Evolutionary conservation across 371 early-diverging fungal genomes (phyloP), one percentile per base, ranked within the genome.

Genomic region (Chytridium lagenaria): DNA sequence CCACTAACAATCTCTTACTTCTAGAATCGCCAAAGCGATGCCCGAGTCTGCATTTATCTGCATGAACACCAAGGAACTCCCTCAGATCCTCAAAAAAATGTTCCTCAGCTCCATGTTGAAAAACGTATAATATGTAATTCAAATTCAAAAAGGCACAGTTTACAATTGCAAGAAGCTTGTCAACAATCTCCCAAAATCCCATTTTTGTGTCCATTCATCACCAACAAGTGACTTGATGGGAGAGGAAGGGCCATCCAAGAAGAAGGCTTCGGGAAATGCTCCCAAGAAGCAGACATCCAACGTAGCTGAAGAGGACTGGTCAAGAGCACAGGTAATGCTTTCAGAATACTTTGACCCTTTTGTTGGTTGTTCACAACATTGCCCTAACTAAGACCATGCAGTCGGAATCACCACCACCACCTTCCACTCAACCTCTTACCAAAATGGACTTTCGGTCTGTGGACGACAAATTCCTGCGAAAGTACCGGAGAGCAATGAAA

Each of bases 11-110:
- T 67, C 89, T 23, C 81, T 85, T 39, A 86, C 85, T 77, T 89
- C 88, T 77, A 85, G 87, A 71, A 76, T 93, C 26, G 85, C 89
- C 69, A 85, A 83, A 38, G 86, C 89, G 1, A 78, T 92, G 37
- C 78, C 78, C 12, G 80, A 79, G 0, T 69, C 77, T 31, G 80
- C 81, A 2, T 83, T 80, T 67, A 72, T 90, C 39, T 92, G 92
- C 74, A 74, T 88, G 59, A 89, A 92, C 68, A 93, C 91, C 74
- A 90, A 90, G 77, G 92, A 92, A 50, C 81, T 93, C 50, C 93
- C 93, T 26, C 89, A 91, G 83, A 92, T 93, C 70, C 88, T 93
- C 81, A 91, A 91, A 72, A 86, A 90, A 15, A 85, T 93, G 28
- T 92, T 93, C 73, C 81, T 92, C 71, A 83, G 87, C 36, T 90